Conservation (phyloP, 2,329 filamentous ascomycete genomes). For the Celoporthe dispersa region DNA sequence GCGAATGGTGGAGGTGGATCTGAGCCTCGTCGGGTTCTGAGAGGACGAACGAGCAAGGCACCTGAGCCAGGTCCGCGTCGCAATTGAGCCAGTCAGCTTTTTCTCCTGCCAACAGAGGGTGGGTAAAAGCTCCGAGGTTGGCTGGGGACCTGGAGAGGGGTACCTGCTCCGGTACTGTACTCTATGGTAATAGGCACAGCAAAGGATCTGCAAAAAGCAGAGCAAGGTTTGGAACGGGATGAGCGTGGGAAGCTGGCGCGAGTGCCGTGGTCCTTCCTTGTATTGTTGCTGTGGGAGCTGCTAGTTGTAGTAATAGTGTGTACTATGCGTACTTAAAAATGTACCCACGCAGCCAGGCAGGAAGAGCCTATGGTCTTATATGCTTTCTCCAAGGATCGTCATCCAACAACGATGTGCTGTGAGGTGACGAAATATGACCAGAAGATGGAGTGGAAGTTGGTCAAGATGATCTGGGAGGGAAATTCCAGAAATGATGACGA, state of each 20-base stretch:
- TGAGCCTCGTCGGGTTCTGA: slow-evolving; percentile 27
- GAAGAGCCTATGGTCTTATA: slow-evolving; percentile 26
- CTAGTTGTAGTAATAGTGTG: neutral
- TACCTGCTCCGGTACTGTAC: slow-evolving; percentile 4
- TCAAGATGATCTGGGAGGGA: slow-evolving; percentile 3
- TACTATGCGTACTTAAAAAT: neutral
- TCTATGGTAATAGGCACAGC: neutral
- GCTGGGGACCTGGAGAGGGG: slow-evolving; percentile 18
- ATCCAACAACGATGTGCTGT: slow-evolving; percentile 1
- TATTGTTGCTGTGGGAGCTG: neutral
- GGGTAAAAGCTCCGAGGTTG: slow-evolving; percentile 6
- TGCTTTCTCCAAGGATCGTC: slow-evolving; percentile 15
- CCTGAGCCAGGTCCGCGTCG: slow-evolving; percentile 9
- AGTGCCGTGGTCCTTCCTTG: slow-evolving; percentile 12
- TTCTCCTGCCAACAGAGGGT: slow-evolving; percentile 6
- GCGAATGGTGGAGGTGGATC: slow-evolving; percentile 32
- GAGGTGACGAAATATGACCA: slow-evolving; percentile 24
- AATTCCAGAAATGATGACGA: slow-evolving; percentile 18
- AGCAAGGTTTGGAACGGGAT: slow-evolving; percentile 14
- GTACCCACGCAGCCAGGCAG: slow-evolving; percentile 13
- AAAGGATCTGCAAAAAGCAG: neutral
- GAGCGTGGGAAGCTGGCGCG: slow-evolving; percentile 11
- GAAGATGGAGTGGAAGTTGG: slow-evolving; percentile 8
- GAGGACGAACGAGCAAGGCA: slow-evolving; percentile 23
- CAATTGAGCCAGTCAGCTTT: slow-evolving; percentile 28